A percentile compares a stretch with the other conserved stretches of the same genome.
Evolutionary conservation across 176 grass and related monocot genomes (phyloP).

Genomic region (Cenchrus americanus): DNA sequence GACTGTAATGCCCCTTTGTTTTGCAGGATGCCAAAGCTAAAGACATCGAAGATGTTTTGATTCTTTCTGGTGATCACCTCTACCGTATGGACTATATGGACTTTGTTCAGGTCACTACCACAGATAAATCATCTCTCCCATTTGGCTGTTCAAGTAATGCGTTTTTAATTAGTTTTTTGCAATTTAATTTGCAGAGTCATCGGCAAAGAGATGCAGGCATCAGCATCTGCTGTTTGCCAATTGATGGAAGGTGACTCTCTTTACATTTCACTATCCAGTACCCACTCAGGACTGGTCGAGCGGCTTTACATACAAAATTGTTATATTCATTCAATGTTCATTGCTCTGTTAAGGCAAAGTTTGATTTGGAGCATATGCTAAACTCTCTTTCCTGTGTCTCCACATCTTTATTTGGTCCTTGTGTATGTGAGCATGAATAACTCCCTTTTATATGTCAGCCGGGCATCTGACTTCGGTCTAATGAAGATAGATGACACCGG

Average conservation of each 20-base stretch:
- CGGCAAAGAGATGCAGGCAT: constrained; percentile 77
- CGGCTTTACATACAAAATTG: neutral
- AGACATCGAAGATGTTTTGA: constrained; percentile 86
- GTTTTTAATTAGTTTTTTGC: neutral
- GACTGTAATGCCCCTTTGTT: neutral
- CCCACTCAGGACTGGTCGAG: constrained; percentile 9
- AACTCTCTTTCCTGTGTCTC: constrained; percentile 16
- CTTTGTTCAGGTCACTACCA: constrained; percentile 66
- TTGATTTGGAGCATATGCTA: constrained; percentile 8
- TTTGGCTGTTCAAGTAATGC: constrained; percentile 4
- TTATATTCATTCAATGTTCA: neutral
- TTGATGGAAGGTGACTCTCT: constrained; percentile 66
- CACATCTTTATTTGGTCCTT: neutral
- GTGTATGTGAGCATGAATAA: constrained; percentile 20
- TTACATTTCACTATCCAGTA: constrained; percentile 16
- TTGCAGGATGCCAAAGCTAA: constrained; percentile 74
- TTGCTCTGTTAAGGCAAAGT: neutral
- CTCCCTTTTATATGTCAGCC: constrained; percentile 56
- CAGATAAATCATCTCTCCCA: constrained; percentile 18
- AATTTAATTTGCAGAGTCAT: constrained; percentile 64
- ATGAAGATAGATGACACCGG: constrained; percentile 84
- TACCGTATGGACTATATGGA: constrained; percentile 93
- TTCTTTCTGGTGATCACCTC: constrained; percentile 92
- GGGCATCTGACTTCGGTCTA: constrained; percentile 92
- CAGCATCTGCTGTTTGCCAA: constrained; percentile 84